Evolutionary conservation across 768 basidiomycete genomes (phyloP).

Genomic region (Crassisporium funariophilum): DNA sequence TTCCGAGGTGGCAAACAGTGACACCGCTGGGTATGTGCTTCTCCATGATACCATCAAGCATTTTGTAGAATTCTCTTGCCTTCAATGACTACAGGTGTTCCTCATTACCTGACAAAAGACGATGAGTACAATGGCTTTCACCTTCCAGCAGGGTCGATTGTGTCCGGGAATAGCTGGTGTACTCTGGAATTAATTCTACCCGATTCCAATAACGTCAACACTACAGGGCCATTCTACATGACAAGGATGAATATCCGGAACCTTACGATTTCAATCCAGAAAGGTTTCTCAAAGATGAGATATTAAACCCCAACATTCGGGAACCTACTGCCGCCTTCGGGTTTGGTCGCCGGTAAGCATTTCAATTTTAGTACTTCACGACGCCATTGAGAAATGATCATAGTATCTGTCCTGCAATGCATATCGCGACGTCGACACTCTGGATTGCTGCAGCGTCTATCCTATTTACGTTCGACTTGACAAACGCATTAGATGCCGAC

Average conservation of each 20-base stretch:
- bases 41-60: not conserved
- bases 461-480: conserved; percentile 26
- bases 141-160: conserved; percentile 33
- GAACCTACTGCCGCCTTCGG: conserved; percentile 22
- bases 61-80: not conserved
- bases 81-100: conserved; percentile 18
- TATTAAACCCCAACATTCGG: conserved; percentile 11
- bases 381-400: not conserved
- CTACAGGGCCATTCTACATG: conserved; percentile 35
- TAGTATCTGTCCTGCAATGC: conserved; percentile 15
- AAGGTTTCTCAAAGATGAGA: conserved; percentile 27
- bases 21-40: conserved; percentile 26
- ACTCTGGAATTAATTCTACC: not conserved
- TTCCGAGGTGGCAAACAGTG: too few species aligned
- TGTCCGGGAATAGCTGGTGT: conserved; percentile 34
- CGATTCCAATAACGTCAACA: not conserved
- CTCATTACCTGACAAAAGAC: conserved; percentile 28
- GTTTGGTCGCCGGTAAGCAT: conserved; percentile 22
- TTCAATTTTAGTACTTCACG: conserved; percentile 1
- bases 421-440: conserved; percentile 14
- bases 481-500: not conserved
- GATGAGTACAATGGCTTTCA: conserved; percentile 36
- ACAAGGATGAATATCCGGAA: conserved; percentile 32
- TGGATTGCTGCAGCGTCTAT: conserved; percentile 24
- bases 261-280: conserved; percentile 34